Percentiles rank a stretch among this genome's conserved stretches.
phyloP scores from a whole-genome alignment of 2,329 filamentous ascomycete genomes.

The Penicillium olsonii region DNA sequence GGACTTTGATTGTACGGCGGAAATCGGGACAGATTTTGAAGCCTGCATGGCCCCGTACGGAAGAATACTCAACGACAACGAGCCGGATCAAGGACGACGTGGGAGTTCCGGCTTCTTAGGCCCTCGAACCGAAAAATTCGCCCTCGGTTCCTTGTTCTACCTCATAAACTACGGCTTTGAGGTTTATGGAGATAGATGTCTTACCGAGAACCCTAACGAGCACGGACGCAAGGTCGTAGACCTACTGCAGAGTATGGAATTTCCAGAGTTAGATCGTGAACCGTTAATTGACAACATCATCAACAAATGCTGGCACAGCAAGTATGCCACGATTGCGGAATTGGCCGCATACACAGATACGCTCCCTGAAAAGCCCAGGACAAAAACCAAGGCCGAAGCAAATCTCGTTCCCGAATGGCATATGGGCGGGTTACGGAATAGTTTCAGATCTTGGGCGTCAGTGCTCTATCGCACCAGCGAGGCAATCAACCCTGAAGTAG shows the following conservation, averaged over 20 bases:
- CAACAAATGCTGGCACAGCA: slow-evolving; percentile 25
- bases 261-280: slow-evolving; percentile 27
- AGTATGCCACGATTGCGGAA: slow-evolving; percentile 20
- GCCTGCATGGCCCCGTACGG: slow-evolving; percentile 28
- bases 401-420: too few species aligned
- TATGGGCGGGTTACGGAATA: too few species aligned
- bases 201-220: slow-evolving; percentile 26
- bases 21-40: slow-evolving; percentile 28
- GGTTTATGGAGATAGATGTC: slow-evolving; percentile 29
- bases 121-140: slow-evolving; percentile 35
- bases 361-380: slow-evolving; percentile 2
- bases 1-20: slow-evolving; percentile 31
- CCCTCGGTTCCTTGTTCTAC: slow-evolving; percentile 35
- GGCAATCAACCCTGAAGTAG: too few species aligned
- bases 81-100: slow-evolving; percentile 18
- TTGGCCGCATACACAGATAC: slow-evolving; percentile 17
- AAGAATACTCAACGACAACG: slow-evolving; percentile 25
- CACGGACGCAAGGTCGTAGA: slow-evolving; percentile 24
- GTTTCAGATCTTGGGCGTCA: too few species aligned
- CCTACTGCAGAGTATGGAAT: slow-evolving; percentile 26
- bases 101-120: slow-evolving; percentile 26
- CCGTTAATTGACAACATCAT: slow-evolving; percentile 28
- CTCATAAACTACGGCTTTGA: slow-evolving; percentile 35
- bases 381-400: too few species aligned
- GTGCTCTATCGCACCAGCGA: too few species aligned